phyloP scores from a whole-genome alignment of 2,329 filamentous ascomycete genomes.

The Cercospora brassicicola region DNA sequence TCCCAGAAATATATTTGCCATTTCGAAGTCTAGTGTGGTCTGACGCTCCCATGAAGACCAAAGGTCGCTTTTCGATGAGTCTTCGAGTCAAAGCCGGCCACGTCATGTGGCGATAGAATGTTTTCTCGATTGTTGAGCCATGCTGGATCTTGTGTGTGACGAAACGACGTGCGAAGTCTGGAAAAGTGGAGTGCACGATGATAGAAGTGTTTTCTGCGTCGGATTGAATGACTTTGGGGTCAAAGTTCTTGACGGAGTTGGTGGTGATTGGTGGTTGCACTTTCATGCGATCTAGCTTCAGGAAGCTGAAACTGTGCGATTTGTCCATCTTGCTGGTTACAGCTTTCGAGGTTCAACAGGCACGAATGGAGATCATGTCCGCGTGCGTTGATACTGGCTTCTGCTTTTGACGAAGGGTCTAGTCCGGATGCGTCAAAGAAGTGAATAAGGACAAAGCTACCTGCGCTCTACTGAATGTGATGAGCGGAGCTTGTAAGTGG shows the following conservation, averaged over 20 bases:
- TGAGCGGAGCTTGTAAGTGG: neutral
- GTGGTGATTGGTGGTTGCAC: conserved; percentile 27
- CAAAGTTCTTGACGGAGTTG: conserved; percentile 33
- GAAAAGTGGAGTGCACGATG: conserved; percentile 35
- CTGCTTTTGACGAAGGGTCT: neutral
- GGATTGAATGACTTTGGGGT: conserved; percentile 15
- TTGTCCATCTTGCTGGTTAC: neutral
- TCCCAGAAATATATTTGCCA: conserved; percentile 16
- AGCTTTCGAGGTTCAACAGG: conserved; percentile 5
- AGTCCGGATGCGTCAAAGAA: neutral
- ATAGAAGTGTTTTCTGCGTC: conserved; percentile 34
- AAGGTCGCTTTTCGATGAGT: conserved; percentile 35
- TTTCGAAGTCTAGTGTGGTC: conserved; percentile 37
- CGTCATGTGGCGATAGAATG: conserved; percentile 31
- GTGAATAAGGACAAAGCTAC: neutral
- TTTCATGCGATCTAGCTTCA: neutral
- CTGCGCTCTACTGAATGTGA: neutral
- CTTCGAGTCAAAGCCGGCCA: conserved; percentile 30
- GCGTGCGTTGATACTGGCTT: no score
- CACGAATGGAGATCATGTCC: neutral
- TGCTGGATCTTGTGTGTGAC: conserved; percentile 35
- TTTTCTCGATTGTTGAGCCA: conserved; percentile 33
- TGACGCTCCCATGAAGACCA: conserved; percentile 32
- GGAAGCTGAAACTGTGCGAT: neutral
- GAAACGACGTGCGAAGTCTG: conserved; percentile 31